Evolutionary conservation across 129 eudicot genomes (phyloP).

Genomic region (Flaveria ramosissima): DNA sequence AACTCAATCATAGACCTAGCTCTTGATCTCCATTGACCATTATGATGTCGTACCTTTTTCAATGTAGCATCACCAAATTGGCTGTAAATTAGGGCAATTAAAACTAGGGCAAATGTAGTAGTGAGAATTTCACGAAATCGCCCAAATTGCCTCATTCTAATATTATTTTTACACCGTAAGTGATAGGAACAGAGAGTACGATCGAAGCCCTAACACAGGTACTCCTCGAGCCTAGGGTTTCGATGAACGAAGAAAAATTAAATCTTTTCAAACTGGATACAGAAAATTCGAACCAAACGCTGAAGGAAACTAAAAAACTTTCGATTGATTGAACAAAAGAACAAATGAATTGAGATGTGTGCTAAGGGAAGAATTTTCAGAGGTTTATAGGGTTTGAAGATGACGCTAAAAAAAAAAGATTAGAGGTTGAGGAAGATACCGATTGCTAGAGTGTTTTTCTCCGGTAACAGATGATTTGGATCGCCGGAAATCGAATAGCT

Average conservation of each 20-base stretch:
- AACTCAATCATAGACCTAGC: conserved; percentile 59
- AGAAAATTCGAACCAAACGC: conserved; percentile 10
- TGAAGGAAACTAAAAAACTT: neutral
- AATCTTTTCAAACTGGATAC: neutral
- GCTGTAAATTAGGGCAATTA: conserved; percentile 51
- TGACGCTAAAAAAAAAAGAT: conserved; percentile 11
- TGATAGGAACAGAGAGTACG: neutral
- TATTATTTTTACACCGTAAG: neutral
- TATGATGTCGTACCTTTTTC: conserved; percentile 23
- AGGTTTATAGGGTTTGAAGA: conserved; percentile 30
- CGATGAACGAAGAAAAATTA: conserved; percentile 21
- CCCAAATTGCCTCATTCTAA: conserved; percentile 37
- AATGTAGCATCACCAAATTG: conserved; percentile 30
- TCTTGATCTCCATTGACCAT: conserved; percentile 33
- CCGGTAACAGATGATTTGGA: neutral
- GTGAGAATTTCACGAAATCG: conserved; percentile 47
- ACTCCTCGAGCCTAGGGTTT: conserved; percentile 42
- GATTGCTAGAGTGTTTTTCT: conserved; percentile 8
- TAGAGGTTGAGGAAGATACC: conserved; percentile 18
- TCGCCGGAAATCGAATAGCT: conserved; percentile 9
- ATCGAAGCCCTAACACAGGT: conserved; percentile 38
- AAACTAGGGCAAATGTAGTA: conserved; percentile 49
- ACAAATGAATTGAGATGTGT: neutral
- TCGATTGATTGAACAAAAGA: conserved; percentile 5
- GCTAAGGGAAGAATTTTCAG: conserved; percentile 28